Base-by-base conservation (phyloP, 805 yeast genomes). In the Lipomyces yamadae region DNA sequence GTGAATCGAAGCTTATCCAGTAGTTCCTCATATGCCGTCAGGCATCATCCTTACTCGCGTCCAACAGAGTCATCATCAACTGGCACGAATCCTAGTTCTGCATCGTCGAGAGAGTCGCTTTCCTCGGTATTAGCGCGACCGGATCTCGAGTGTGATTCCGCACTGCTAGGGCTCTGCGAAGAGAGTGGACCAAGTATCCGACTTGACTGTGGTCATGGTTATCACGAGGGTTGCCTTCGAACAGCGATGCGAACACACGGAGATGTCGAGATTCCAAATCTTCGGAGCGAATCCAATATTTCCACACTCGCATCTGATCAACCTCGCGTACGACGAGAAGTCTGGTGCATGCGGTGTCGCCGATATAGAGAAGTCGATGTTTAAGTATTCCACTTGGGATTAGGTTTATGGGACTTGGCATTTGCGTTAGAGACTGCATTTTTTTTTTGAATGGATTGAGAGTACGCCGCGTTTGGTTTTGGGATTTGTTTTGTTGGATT, bases 281-380 rank as follows among this genome's bases (percentile, higher is more conserved):
- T 73, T 45, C 62, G 68, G 13, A 58, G 34, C 32, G 65, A 58
- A 42, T 69, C 50, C 10, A 70, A 72, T 34, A 65, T 34, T 45
- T 42, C 67, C 11, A 59, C 56, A 24, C 35, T 56, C 15, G 62
- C 58, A 7, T 15, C 42, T 10, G 64, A 62, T 11, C 54, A 37
- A 32, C 64, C 71, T 8, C 60, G 64, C 4, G 66, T 62, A 8
- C 30, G 35, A 4, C 62, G 74, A 10, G 73, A 73, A 33, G 76
- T 75, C n/a, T 75, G 78, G 78, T 75, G 78, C 60, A 70, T 68
- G 64, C 62, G 76, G 33, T 75, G 78, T 56, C 72, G 78, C 5
- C 67, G 76, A 18, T 75, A 75, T 58, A 68, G 71, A 24, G 62
- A 67, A 18, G 71, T 72, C 39, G 70, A 67, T n/a, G 32, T 54